These are phyloP conservation scores for Leishmania major DNA, from an alignment of 208 protist species.

Conservation along the genomic window DNA sequence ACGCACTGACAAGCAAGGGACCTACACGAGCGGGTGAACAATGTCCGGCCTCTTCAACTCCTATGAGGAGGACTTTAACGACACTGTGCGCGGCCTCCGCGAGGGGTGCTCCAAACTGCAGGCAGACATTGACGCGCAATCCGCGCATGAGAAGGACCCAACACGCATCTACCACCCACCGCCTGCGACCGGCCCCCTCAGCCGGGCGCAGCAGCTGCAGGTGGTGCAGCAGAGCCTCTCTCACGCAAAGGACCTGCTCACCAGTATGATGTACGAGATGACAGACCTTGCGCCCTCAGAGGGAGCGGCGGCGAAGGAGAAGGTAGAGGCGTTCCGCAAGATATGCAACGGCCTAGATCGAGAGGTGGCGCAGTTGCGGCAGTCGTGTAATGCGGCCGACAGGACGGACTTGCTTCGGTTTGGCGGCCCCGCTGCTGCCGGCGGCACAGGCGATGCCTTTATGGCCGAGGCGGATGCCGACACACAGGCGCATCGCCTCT, in stretches of 20 bases:
- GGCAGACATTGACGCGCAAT: conserved; percentile 30
- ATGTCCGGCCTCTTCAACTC: conserved; percentile 62
- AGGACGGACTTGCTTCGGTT: conserved; percentile 57
- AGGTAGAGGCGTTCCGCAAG: conserved; percentile 45
- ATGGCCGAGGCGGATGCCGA: conserved; percentile 42
- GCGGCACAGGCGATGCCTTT: conserved; percentile 11
- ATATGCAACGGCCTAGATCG: conserved; percentile 38
- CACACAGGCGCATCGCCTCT: conserved; percentile 39
- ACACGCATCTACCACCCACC: conserved; percentile 47
- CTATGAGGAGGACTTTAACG: conserved; percentile 74
- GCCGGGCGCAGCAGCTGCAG: conserved; percentile 48
- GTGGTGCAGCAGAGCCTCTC: conserved; percentile 45
- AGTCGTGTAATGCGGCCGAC: conserved; percentile 51
- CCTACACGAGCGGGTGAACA: neutral
- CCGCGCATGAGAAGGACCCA: conserved; percentile 27
- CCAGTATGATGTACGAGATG: conserved; percentile 75
- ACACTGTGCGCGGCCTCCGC: conserved; percentile 36
- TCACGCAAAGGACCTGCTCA: conserved; percentile 62
- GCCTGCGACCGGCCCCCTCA: conserved; percentile 47
- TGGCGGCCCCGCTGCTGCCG: conserved; percentile 10
- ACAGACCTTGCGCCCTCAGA: conserved; percentile 39
- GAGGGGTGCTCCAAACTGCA: conserved; percentile 34
- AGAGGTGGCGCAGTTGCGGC: conserved; percentile 41
- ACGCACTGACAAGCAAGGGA: neutral
- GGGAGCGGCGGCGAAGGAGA: conserved; percentile 31